Base-by-base conservation (phyloP, 1,284 basidiomycete genomes). In the Boletus semigastroideus region DNA sequence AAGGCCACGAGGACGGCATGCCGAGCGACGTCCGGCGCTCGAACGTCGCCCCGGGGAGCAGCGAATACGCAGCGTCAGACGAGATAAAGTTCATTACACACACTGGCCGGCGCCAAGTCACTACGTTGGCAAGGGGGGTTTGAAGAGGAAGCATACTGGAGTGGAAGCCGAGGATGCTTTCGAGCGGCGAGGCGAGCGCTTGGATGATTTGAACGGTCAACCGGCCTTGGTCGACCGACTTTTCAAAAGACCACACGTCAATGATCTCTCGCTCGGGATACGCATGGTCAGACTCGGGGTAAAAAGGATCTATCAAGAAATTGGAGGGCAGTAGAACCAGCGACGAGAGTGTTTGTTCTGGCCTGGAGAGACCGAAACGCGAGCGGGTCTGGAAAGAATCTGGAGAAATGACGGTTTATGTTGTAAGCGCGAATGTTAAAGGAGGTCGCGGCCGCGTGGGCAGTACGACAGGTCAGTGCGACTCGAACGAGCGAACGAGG, bases 311-410 rank as follows among this genome's bases (percentile, higher is more conserved):
- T 59, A 39, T 74, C 73, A 42, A 82, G 68, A 58, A 80, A 77
- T 55, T 80, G 78, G 7, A 81, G 70, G 1, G 74, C 79, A 28
- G 61, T 67, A 0, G 79, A 81, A 12, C 79, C 79, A 3, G 79
- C 80, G 20, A 82, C 70, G 12, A 82, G 54, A 1, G 72, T 70
- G 22, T 71, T 70, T 0, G 76, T 79, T 34, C 57, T 54, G 1
- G 69, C 72, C 59, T 79, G 78, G 8, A 81, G 61, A 25, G 56
- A 62, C 16, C 79, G 73, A 53, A 81, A 79, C 11, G 63, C 64
- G 45, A 69, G 14, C 19, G 73, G 63, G 27, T 72, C 58, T 1
- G 34, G n/a, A 38, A 68, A 65, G 36, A 55, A 63, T 13, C 53
- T 44, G 10, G 52, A 67, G 14, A 68, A 52, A 42, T 67, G 66